These are phyloP conservation scores for Ambrosia hybrid DNA, from an alignment of 140 eudicot genomes.

Conservation along the genomic window DNA sequence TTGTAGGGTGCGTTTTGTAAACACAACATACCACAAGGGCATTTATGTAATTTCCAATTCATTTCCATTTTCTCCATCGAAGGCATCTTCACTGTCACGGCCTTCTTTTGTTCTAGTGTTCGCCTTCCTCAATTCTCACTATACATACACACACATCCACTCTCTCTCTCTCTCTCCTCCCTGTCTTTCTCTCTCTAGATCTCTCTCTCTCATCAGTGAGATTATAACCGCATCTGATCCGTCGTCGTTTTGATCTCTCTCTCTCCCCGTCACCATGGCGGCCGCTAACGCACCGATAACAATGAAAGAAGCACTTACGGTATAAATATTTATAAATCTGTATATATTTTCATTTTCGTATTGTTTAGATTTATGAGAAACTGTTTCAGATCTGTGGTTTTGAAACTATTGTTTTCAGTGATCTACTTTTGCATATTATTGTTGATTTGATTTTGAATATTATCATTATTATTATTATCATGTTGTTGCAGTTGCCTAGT, in stretches of 20 bases:
- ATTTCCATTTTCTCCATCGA: constrained; percentile 16
- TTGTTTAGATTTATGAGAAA: constrained; percentile 6
- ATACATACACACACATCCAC: not conserved
- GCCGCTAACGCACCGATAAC: constrained; percentile 98
- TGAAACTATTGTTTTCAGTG: not conserved
- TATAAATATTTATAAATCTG: constrained; percentile 17
- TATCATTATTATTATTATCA: constrained; percentile 19
- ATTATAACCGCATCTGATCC: constrained; percentile 41
- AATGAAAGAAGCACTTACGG: constrained; percentile 96
- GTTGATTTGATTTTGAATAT: constrained; percentile 22
- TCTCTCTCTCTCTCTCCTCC: not conserved
- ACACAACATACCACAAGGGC: no score
- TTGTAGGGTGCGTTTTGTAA: no score
- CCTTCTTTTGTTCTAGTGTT: constrained; percentile 11
- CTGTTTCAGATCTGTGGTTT: constrained; percentile 38
- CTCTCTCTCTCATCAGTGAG: constrained; percentile 23
- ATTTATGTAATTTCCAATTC: not conserved
- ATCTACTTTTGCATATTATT: constrained; percentile 7
- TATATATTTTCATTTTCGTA: constrained; percentile 12
- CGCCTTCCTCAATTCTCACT: constrained; percentile 19
- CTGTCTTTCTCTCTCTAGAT: constrained; percentile 20
- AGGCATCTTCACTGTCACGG: constrained; percentile 22
- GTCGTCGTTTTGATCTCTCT: constrained; percentile 34
- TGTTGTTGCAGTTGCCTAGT: constrained; percentile 78
- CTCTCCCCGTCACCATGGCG: constrained; percentile 70